These are phyloP conservation scores for Bryopsis sp. DNA, from an alignment of 139 green algal species.

Conservation along the genomic window DNA sequence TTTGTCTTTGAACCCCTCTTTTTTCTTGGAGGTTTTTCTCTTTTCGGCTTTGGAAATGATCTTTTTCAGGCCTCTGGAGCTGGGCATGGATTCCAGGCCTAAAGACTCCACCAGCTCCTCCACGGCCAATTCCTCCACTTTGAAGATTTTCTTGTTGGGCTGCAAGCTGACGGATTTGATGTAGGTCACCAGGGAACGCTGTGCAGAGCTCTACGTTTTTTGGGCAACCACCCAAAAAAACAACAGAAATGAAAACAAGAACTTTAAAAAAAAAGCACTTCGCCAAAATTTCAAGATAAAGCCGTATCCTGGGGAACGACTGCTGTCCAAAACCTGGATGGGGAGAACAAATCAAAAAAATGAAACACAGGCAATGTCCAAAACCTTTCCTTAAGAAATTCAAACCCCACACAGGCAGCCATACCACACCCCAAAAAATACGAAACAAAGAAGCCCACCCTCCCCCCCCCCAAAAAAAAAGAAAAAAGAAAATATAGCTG, in stretches of 20 bases:
- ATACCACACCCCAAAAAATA: too few species aligned
- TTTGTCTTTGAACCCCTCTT: background rate
- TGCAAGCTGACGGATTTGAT: constrained; percentile 78
- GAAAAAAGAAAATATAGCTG: too few species aligned
- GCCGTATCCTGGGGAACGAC: too few species aligned
- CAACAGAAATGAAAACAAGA: constrained; percentile 8
- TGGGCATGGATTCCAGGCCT: constrained; percentile 67
- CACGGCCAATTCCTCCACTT: constrained; percentile 58
- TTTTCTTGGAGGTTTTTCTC: constrained; percentile 14
- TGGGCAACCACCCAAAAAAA: background rate
- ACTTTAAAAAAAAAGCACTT: background rate
- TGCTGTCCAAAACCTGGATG: too few species aligned
- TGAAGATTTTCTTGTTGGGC: constrained; percentile 70
- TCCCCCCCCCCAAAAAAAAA: too few species aligned
- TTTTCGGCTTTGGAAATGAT: constrained; percentile 13
- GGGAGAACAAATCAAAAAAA: too few species aligned
- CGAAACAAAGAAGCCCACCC: too few species aligned
- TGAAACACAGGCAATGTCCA: too few species aligned
- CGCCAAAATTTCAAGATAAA: background rate
- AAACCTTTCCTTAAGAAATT: too few species aligned
- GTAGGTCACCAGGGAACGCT: constrained; percentile 81
- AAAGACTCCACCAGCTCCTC: constrained; percentile 67
- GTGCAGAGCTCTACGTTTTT: constrained; percentile 59
- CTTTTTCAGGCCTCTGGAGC: constrained; percentile 74
- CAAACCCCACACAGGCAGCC: too few species aligned